Evolutionary conservation across 78 protist species (phyloP).

Genomic region (Emiliania huxleyi): DNA sequence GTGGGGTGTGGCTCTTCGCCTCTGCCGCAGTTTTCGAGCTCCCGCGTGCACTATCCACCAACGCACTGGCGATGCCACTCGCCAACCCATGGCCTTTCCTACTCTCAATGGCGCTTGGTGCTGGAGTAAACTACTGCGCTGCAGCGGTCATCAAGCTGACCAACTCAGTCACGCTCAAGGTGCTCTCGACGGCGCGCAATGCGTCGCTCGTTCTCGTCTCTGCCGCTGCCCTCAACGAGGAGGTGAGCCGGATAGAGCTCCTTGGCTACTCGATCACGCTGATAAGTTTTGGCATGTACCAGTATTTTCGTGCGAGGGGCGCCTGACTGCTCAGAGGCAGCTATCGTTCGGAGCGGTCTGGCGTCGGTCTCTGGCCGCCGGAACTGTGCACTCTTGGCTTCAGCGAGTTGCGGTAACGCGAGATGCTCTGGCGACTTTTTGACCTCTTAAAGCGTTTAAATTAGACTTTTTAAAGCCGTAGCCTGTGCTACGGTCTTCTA

Average conservation of each 20-base stretch:
- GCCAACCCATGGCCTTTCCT: not conserved
- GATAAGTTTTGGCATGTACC: not conserved
- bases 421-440: too few relatives aligned
- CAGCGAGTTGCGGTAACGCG: too few relatives aligned
- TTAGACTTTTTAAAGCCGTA: too few relatives aligned
- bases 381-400: too few relatives aligned
- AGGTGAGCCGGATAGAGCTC: not conserved
- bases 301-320: not conserved
- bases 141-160: slow-evolving; percentile 3
- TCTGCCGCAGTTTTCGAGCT: slow-evolving; percentile 20
- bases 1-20: not conserved
- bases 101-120: not conserved
- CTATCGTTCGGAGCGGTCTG: too few relatives aligned
- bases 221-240: not conserved
- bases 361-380: too few relatives aligned
- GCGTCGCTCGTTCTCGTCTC: slow-evolving; percentile 18
- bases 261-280: not conserved
- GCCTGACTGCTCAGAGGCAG: too few relatives aligned
- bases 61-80: not conserved
- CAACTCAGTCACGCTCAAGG: slow-evolving; percentile 27
- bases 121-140: not conserved
- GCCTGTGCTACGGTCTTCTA: too few relatives aligned
- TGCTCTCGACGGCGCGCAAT: slow-evolving; percentile 25
- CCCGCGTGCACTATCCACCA: not conserved
- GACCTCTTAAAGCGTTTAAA: too few relatives aligned